Evolutionary conservation across 441 rosid genomes (phyloP), one percentile per base, ranked within the genome.

Genomic region (Theobroma grandiflorum): DNA sequence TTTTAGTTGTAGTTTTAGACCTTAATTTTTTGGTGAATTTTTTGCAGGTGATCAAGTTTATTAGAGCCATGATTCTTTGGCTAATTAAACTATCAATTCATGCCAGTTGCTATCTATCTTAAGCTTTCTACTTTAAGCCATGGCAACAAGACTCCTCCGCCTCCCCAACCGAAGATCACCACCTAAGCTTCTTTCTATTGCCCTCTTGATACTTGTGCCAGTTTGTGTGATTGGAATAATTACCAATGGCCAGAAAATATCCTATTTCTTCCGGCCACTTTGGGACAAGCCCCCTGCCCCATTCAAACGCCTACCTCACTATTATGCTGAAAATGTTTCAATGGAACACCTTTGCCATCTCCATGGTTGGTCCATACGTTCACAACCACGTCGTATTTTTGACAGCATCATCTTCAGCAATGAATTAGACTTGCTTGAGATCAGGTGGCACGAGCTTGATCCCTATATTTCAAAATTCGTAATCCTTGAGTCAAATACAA

Each of bases 261-360:
- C 94, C 18, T 94, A 91, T 68, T 74, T 94, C 52, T 86, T 94
- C 80, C 95, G 97, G 2, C 98, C 98, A 6, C 87, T 96, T 52
- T 96, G 97, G 98, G 98, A 93, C 86, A 85, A 85, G 5, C 95
- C 98, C 3, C 97, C 98, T 74, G 82, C 82, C 18, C 90, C 97
- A 1, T 94, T 96, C 80, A 74, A 78, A 57, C 90, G 80, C 57
- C 77, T 96, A 4, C 99, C 98, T 1, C 98, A 96, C 85, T 96
- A 87, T 85, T 96, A 96, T 76, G 94, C 98, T 1, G 98, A 94
- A 77, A 96, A 93, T 85, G 93, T 96, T 40, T 91, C 98, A 4
- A 89, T 91, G 91, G 91, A 87, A 55, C 94, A 88, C 82, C 94
- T 92, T 38, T 94, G 99, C 78, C 76, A 64, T 26, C 98, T 96